Percentiles rank a stretch among this genome's conserved stretches.
phyloP scores from a whole-genome alignment of 768 basidiomycete genomes.

The Auricularia auricula-judae region DNA sequence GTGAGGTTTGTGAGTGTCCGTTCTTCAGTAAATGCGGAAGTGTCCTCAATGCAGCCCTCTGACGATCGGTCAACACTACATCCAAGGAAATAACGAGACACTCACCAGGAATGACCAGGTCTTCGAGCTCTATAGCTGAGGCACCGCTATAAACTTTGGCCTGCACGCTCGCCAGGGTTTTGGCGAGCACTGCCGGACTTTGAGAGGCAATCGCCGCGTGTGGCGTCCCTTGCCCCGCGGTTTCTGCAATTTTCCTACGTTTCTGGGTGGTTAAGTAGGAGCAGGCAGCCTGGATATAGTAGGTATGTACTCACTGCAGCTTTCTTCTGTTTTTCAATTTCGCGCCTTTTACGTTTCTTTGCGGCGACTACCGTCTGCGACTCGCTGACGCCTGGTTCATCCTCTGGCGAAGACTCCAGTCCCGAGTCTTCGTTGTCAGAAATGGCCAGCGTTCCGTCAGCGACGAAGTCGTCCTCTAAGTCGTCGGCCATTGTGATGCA shows the following conservation, averaged over 20 bases:
- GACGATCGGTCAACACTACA: slow-evolving; percentile 39
- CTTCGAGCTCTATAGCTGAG: slow-evolving; percentile 69
- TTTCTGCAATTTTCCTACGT: slow-evolving; percentile 44
- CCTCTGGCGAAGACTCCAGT: slow-evolving; percentile 15
- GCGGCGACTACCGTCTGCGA: slow-evolving; percentile 17
- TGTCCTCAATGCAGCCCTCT: slow-evolving; percentile 69
- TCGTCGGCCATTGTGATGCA: slow-evolving; percentile 39
- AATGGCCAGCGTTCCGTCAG: slow-evolving; percentile 53
- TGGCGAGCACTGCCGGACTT: slow-evolving; percentile 43
- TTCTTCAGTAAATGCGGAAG: slow-evolving; percentile 57
- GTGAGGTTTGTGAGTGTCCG: slow-evolving; percentile 61
- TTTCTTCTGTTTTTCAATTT: slow-evolving; percentile 63
- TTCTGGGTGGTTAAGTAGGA: slow-evolving; percentile 32
- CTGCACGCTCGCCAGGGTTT: slow-evolving; percentile 57
- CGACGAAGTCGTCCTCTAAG: slow-evolving; percentile 72
- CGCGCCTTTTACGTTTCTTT: slow-evolving; percentile 64
- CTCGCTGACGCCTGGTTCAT: slow-evolving; percentile 21
- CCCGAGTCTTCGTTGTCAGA: slow-evolving; percentile 42
- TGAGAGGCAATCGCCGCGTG: slow-evolving; percentile 42
- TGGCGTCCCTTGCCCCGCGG: slow-evolving; percentile 21
- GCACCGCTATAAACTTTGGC: slow-evolving; percentile 56
- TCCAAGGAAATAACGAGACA: slow-evolving; percentile 9
- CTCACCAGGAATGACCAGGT: slow-evolving; percentile 69
- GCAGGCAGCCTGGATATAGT: neutral
- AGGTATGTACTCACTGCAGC: slow-evolving; percentile 40